Evolutionary conservation across 2,329 filamentous ascomycete genomes (phyloP).

Genomic region (Venturia effusa): DNA sequence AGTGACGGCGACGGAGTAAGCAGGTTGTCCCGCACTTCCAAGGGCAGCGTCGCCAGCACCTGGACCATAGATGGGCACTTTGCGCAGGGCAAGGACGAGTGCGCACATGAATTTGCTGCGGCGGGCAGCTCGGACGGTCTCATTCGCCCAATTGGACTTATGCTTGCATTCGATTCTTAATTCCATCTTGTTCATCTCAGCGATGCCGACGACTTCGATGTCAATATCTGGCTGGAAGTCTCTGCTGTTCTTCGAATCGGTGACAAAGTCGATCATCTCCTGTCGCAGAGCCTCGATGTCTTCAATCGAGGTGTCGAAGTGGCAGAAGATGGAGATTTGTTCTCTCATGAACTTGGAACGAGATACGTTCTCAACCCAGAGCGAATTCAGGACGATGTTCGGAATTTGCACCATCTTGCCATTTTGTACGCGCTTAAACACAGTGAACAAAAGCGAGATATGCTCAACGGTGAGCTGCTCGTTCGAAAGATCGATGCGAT

Average conservation of each 20-base stretch:
- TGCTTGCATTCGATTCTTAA: constrained; percentile 78
- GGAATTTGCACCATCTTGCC: constrained; percentile 75
- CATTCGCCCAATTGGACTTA: constrained; percentile 60
- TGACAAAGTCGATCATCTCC: constrained; percentile 80
- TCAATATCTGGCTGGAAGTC: constrained; percentile 83
- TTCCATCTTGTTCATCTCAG: constrained; percentile 77
- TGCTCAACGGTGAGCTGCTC: constrained; percentile 75
- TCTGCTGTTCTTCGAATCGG: constrained; percentile 70
- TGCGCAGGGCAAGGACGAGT: constrained; percentile 71
- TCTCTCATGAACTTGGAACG: constrained; percentile 90
- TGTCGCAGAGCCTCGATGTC: constrained; percentile 75
- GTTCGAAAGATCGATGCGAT: constrained; percentile 69
- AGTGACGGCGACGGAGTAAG: constrained; percentile 67
- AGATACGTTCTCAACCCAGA: constrained; percentile 93
- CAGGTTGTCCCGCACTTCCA: constrained; percentile 56
- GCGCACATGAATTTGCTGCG: constrained; percentile 97
- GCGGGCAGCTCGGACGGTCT: constrained; percentile 65
- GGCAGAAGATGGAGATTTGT: constrained; percentile 65
- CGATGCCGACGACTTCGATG: constrained; percentile 67
- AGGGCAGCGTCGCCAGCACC: constrained; percentile 59
- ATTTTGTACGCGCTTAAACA: constrained; percentile 75
- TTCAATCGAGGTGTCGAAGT: constrained; percentile 79
- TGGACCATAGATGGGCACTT: constrained; percentile 74
- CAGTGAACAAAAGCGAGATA: constrained; percentile 85
- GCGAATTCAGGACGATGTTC: constrained; percentile 80